Evolutionary conservation across 805 yeast species (phyloP).

Genomic region (Metschnikowia colocasiae): DNA sequence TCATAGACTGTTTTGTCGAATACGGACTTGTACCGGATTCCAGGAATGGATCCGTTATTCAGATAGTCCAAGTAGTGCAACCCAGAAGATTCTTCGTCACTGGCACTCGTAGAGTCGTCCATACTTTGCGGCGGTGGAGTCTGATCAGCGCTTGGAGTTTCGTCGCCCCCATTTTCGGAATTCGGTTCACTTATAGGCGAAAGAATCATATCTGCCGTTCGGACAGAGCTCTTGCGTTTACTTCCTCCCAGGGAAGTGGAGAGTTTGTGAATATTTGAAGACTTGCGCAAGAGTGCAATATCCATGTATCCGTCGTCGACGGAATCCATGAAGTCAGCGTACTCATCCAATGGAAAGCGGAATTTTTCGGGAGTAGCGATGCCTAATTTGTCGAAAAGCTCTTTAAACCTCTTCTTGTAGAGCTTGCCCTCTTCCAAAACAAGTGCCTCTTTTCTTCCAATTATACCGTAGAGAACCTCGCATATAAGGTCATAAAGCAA

Average conservation of each 20-base stretch:
- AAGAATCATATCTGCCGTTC: background rate
- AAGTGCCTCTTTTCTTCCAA: slow-evolving; percentile 63
- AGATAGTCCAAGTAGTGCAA: slow-evolving; percentile 29
- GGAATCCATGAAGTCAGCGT: slow-evolving; percentile 53
- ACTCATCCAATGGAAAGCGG: slow-evolving; percentile 44
- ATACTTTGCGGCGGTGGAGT: background rate
- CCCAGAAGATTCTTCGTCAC: slow-evolving; percentile 30
- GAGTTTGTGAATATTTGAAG: slow-evolving; percentile 29
- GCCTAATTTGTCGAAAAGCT: slow-evolving; percentile 23
- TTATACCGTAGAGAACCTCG: slow-evolving; percentile 65
- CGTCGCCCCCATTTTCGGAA: background rate
- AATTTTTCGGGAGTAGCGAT: slow-evolving; percentile 23
- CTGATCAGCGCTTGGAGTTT: background rate
- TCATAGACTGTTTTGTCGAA: slow-evolving; percentile 27
- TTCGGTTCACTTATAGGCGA: background rate
- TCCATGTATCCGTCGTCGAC: slow-evolving; percentile 67
- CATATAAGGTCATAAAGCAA: slow-evolving; percentile 63
- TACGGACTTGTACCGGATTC: slow-evolving; percentile 35
- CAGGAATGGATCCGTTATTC: slow-evolving; percentile 20
- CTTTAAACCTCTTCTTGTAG: slow-evolving; percentile 28
- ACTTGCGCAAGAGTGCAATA: slow-evolving; percentile 47
- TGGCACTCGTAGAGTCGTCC: slow-evolving; percentile 23
- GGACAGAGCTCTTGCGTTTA: slow-evolving; percentile 16
- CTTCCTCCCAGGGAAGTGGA: slow-evolving; percentile 21
- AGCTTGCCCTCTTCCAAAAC: slow-evolving; percentile 39